Percentiles rank a stretch among this genome's conserved stretches.
These are phyloP conservation scores for Carnegiea gigantea DNA, from an alignment of 179 eudicot species.

Conservation along the genomic window DNA sequence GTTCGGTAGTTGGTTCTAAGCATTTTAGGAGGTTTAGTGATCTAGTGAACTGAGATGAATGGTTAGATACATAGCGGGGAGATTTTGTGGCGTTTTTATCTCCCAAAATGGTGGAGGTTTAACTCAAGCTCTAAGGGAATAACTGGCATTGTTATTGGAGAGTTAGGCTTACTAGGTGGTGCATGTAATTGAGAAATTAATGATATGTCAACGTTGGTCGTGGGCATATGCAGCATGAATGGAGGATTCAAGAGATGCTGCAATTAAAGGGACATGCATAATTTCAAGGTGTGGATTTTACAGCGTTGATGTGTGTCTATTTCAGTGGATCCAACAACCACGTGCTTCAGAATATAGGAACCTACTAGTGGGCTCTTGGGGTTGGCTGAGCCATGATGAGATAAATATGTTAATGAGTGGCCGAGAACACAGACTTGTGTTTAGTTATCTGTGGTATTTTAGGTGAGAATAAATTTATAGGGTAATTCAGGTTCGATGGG, in stretches of 20 bases:
- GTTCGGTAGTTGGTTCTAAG: not conserved
- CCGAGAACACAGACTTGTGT: not conserved
- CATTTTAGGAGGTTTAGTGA: not conserved
- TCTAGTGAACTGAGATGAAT: no score
- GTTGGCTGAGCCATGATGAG: no score
- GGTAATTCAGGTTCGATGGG: not conserved
- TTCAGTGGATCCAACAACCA: not conserved
- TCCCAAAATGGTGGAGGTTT: not conserved
- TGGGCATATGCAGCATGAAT: not conserved
- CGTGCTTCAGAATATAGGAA: not conserved
- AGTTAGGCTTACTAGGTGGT: no score
- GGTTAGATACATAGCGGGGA: no score
- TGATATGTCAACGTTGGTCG: not conserved
- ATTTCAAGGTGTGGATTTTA: not conserved
- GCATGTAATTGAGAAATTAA: no score
- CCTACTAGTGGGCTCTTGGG: not conserved
- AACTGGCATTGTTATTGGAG: no score
- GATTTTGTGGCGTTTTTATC: not conserved
- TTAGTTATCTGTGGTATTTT: not conserved
- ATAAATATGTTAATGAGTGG: not conserved
- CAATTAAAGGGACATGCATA: not conserved
- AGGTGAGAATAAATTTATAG: conserved; percentile 2
- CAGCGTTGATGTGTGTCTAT: not conserved
- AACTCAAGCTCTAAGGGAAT: not conserved
- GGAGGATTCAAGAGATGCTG: not conserved